Evolutionary conservation across 768 basidiomycete genomes (phyloP).

Genomic region (Agaricus sinodeliciosus): DNA sequence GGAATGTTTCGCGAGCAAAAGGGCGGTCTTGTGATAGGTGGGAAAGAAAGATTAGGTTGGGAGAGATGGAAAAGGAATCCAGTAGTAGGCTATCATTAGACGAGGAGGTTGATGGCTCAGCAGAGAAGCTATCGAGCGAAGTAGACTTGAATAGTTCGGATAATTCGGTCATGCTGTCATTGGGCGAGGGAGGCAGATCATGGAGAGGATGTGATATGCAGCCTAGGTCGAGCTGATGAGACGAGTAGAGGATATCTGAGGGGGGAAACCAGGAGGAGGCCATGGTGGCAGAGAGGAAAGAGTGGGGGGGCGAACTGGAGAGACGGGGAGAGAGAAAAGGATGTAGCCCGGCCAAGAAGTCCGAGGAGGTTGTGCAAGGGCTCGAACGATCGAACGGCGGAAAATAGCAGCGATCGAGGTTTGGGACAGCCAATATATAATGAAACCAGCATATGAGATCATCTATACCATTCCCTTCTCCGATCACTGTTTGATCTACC

Average conservation of each 20-base stretch:
- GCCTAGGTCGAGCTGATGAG: neutral
- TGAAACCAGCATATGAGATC: slow-evolving; percentile 3
- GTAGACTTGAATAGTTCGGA: slow-evolving; percentile 6
- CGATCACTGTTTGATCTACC: slow-evolving; percentile 7
- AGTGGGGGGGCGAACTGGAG: neutral
- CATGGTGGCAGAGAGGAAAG: neutral
- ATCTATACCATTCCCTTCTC: slow-evolving; percentile 2
- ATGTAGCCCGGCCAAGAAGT: neutral
- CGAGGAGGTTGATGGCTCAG: neutral
- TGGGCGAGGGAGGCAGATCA: neutral
- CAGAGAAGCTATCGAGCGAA: neutral
- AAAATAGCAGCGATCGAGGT: neutral
- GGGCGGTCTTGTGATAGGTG: slow-evolving; percentile 2
- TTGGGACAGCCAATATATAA: slow-evolving; percentile 5
- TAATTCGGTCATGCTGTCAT: neutral
- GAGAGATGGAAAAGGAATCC: neutral
- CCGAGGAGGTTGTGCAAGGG: neutral
- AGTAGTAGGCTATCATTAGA: neutral
- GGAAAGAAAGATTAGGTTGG: slow-evolving; percentile 2
- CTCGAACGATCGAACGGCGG: neutral
- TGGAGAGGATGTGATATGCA: neutral
- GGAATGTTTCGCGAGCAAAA: neutral
- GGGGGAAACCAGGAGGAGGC: neutral
- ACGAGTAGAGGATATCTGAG: neutral
- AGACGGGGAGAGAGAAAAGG: neutral